Evolutionary conservation across 139 green algal species (phyloP).

Genomic region (Closterium sp.): DNA sequence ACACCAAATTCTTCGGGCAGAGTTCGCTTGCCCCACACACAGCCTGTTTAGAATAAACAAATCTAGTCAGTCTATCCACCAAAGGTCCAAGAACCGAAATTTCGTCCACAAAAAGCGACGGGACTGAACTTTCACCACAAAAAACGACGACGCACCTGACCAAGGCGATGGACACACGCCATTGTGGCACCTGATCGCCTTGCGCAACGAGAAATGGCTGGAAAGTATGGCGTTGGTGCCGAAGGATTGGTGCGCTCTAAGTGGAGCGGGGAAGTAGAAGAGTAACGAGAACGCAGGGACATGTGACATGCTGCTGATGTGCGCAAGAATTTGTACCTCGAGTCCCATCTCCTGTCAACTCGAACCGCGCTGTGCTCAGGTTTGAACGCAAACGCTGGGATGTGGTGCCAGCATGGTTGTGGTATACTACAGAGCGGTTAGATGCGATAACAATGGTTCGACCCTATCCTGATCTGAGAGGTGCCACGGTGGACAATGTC

Average conservation of each 20-base stretch:
- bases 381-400: not conserved
- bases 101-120: not conserved
- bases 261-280: too few relatives aligned
- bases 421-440: not conserved
- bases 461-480: too few relatives aligned
- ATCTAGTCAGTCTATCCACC: not conserved
- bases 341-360: too few relatives aligned
- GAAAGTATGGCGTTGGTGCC: not conserved
- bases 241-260: too few relatives aligned
- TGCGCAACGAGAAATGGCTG: not conserved
- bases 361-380: not conserved
- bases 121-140: not conserved
- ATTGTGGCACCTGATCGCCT: too few relatives aligned
- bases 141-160: not conserved
- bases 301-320: not conserved
- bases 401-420: not conserved
- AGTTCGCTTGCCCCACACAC: not conserved
- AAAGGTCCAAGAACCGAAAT: not conserved
- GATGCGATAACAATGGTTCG: not conserved
- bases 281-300: too few relatives aligned
- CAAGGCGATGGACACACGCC: too few relatives aligned
- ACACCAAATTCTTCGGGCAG: not conserved
- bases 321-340: not conserved
- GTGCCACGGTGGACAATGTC: not conserved
- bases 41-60: not conserved